Evolutionary conservation across 306 rosid species (phyloP), one percentile per base, ranked within the genome.

Genomic region (Corylus heterophylla): DNA sequence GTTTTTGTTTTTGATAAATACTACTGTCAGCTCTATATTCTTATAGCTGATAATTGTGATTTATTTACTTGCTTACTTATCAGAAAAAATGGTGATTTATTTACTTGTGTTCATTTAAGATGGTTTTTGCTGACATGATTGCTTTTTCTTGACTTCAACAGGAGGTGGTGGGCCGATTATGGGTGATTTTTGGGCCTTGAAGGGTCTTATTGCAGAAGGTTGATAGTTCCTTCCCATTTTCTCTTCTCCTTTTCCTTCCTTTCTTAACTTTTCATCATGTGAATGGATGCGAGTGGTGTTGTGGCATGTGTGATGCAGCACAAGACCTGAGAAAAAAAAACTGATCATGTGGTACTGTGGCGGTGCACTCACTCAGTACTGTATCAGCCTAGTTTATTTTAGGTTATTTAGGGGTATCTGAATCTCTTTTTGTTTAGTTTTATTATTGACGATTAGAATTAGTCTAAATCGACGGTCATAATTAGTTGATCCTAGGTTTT

Each of bases 151-250:
- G 59, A 76, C 79, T 79, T 62, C 49, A 78, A 81, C 80, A 95
- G 98, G 98, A 77, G 98, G 98, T 68, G 97, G 98, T 49, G 98
- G 98, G 82, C 96, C 98, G n/a, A 92, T 95, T 70, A 88, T 95
- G 98, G 93, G 97, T 75, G 98, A 94, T 87, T 91, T 95, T 81
- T 95, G 98, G 98, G 98, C 98, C 42, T 84, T 95, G 87, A 95
- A 92, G 84, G 98, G 98, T 80, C 92, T 95, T 62, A 85, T 95
- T 69, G 98, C 90, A 73, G 98, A 87, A 90, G 97, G 97, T 95
- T 69, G 71, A 77, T 35, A 62, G 52, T 78, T 52, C 54, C 74
- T 37, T 8, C 75, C 79, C 27, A 56, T 35, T 47, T 80, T 29
- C 51, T 22, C 18, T 18, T n/a, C 5, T 56, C 18, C 11, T 56